These are phyloP conservation scores for Straminergon stramineum DNA, from an alignment of 225 moss, liverwort and hornwort genomes.

Conservation along the genomic window DNA sequence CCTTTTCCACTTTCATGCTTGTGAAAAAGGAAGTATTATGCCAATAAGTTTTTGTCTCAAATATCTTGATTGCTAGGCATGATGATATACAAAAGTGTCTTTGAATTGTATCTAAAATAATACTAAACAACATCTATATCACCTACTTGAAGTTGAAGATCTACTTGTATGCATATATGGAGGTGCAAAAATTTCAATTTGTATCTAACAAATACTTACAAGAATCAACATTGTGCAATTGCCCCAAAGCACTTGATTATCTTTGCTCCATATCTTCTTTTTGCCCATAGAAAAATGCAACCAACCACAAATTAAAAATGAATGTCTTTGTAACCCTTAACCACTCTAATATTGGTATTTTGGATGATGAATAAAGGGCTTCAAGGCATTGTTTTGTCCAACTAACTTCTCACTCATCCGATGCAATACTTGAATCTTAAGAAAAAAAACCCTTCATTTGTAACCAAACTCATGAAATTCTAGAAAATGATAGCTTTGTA, in stretches of 20 bases:
- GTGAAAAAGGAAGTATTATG: background rate
- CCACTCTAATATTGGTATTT: fast-evolving
- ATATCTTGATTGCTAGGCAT: background rate
- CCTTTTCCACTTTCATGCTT: background rate
- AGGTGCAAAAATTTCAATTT: background rate
- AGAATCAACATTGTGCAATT: background rate
- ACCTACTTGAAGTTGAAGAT: background rate
- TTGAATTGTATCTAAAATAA: background rate
- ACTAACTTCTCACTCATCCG: background rate
- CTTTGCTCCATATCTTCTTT: fast-evolving
- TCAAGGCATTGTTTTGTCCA: background rate
- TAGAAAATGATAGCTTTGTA: background rate
- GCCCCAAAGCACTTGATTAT: background rate
- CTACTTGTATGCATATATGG: background rate
- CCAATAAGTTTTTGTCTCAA: background rate
- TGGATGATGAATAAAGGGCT: fast-evolving
- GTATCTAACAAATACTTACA: background rate
- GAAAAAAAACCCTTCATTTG: background rate
- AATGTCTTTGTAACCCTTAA: background rate
- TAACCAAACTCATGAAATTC: background rate
- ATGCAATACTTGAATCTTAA: background rate
- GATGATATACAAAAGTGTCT: background rate
- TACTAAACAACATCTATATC: background rate
- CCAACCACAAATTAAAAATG: background rate
- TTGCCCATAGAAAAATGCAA: background rate